Evolutionary conservation across 1,139 yeast species (phyloP).

Genomic region (Sugiyamaella paludigena): DNA sequence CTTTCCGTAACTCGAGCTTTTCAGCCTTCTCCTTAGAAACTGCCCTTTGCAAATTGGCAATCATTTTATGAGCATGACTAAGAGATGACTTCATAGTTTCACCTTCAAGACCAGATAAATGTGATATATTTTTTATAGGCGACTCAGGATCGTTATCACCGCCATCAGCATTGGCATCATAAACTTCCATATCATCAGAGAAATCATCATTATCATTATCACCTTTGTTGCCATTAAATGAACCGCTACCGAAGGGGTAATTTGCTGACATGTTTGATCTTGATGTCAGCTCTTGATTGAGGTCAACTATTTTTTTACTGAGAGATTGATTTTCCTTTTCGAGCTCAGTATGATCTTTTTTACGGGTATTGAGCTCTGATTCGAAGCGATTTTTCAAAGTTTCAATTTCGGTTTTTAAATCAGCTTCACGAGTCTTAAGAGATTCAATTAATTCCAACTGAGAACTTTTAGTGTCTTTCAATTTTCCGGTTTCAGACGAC

Average conservation of each 20-base stretch:
- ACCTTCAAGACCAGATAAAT: slow-evolving; percentile 53
- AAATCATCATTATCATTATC: slow-evolving; percentile 32
- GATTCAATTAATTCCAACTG: slow-evolving; percentile 37
- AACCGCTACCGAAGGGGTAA: not conserved
- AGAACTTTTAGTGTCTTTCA: slow-evolving; percentile 30
- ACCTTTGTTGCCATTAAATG: slow-evolving; percentile 20
- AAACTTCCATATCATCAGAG: slow-evolving; percentile 5
- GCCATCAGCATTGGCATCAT: slow-evolving; percentile 4
- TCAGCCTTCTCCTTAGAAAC: slow-evolving; percentile 38
- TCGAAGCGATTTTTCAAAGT: slow-evolving; percentile 28
- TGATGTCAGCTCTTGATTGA: slow-evolving; percentile 18
- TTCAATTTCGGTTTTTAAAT: slow-evolving; percentile 31
- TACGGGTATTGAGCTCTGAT: slow-evolving; percentile 21
- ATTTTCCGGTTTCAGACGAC: slow-evolving; percentile 28
- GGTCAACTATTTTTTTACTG: slow-evolving; percentile 20
- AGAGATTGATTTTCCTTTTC: slow-evolving; percentile 29
- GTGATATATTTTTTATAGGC: not conserved
- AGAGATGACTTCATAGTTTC: slow-evolving; percentile 69
- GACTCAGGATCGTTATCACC: not conserved
- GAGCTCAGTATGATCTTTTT: slow-evolving; percentile 26
- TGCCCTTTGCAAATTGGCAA: slow-evolving; percentile 31
- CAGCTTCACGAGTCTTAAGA: slow-evolving; percentile 31
- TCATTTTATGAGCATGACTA: slow-evolving; percentile 56
- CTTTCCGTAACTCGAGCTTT: slow-evolving; percentile 35
- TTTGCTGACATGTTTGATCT: not conserved